These are phyloP conservation scores for Saturnispora sanitii DNA, from an alignment of 805 yeast genomes.

Conservation along the genomic window DNA sequence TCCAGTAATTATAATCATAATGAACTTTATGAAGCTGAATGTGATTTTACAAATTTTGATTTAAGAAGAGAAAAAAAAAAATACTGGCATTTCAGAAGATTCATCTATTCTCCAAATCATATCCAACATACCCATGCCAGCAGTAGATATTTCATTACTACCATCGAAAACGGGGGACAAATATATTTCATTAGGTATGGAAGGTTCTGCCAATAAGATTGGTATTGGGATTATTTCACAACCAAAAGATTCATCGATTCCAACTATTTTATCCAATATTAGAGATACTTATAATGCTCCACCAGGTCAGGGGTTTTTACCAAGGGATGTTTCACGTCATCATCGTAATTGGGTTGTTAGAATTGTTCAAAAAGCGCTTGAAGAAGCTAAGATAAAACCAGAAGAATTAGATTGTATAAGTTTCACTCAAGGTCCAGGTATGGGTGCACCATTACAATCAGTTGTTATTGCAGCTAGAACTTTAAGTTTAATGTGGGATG, in stretches of 20 bases:
- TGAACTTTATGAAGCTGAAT: too few species aligned
- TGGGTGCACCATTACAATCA: slow-evolving; percentile 97
- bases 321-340: slow-evolving; percentile 93
- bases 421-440: slow-evolving; percentile 97
- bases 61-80: background rate
- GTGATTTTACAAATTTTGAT: too few species aligned
- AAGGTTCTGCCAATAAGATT: slow-evolving; percentile 93
- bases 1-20: too few species aligned
- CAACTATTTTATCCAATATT: slow-evolving; percentile 68
- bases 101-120: too few species aligned
- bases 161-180: slow-evolving; percentile 17
- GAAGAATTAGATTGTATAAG: slow-evolving; percentile 67
- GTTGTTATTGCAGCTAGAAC: slow-evolving; percentile 92
- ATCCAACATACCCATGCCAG: slow-evolving; percentile 2
- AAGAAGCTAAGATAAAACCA: slow-evolving; percentile 43
- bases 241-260: slow-evolving; percentile 34
- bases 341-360: slow-evolving; percentile 92
- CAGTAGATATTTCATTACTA: slow-evolving; percentile 2
- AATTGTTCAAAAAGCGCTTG: slow-evolving; percentile 54
- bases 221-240: slow-evolving; percentile 92
- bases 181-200: slow-evolving; percentile 80
- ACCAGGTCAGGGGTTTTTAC: slow-evolving; percentile 96
- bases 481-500: slow-evolving; percentile 62
- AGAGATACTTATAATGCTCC: slow-evolving; percentile 95
- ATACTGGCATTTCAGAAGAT: background rate